A percentile compares a stretch with the other conserved stretches of the same genome.
These are phyloP conservation scores for Tetrapisispora iriomotensis DNA, from an alignment of 805 yeast species.

Conservation along the genomic window DNA sequence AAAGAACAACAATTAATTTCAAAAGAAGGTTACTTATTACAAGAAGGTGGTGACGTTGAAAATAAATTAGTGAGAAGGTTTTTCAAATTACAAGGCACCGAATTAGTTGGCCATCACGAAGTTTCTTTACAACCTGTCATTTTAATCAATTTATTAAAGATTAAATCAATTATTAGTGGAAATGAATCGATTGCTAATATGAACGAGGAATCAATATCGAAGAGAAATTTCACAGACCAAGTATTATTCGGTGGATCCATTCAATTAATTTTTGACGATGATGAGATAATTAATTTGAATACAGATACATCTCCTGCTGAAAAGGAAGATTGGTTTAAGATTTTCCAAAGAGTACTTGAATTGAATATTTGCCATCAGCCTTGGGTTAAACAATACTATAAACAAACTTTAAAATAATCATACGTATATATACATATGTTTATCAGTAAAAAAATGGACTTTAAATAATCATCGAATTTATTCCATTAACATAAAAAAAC, in stretches of 20 bases:
- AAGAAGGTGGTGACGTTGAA: conserved; percentile 85
- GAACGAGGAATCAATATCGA: conserved; percentile 7
- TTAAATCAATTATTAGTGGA: conserved; percentile 34
- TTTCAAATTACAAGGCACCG: conserved; percentile 63
- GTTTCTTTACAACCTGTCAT: conserved; percentile 59
- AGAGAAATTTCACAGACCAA: conserved; percentile 66
- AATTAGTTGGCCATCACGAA: conserved; percentile 69
- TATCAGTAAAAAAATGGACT: too few relatives aligned
- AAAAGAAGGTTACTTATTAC: conserved; percentile 66
- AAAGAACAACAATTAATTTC: conserved; percentile 27
- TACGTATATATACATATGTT: background rate
- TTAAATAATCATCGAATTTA: too few relatives aligned
- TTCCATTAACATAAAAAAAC: too few relatives aligned
- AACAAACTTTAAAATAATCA: background rate
- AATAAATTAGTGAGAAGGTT: conserved; percentile 51
- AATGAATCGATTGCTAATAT: conserved; percentile 14
- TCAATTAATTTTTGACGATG: conserved; percentile 64
- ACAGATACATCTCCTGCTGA: conserved; percentile 55
- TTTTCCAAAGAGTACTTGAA: conserved; percentile 46
- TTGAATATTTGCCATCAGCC: conserved; percentile 50
- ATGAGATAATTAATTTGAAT: conserved; percentile 76
- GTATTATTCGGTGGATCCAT: conserved; percentile 63
- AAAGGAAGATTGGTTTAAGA: conserved; percentile 55
- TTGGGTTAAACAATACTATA: conserved; percentile 43
- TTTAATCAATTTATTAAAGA: conserved; percentile 64